phyloP scores from a whole-genome alignment of 805 yeast species.

The Spathaspora arborariae region DNA sequence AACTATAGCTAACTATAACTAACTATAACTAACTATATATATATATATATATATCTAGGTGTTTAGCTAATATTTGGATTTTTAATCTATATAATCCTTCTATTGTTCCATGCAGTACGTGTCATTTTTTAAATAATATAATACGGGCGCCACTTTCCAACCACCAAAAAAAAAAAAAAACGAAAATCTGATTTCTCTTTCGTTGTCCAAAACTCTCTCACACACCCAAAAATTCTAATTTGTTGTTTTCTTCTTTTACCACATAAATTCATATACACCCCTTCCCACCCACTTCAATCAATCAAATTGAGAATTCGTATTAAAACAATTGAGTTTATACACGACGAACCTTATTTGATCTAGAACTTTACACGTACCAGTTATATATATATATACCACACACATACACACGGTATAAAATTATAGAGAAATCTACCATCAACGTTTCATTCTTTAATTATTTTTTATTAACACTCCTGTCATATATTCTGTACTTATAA shows the following conservation, averaged over 20 bases:
- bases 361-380: not conserved
- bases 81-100: too few species aligned
- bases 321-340: not conserved
- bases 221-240: conserved; percentile 6
- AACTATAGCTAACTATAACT: not conserved
- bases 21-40: not conserved
- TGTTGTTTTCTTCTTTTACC: conserved; percentile 7
- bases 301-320: not conserved
- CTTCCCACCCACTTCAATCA: not conserved
- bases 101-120: not conserved
- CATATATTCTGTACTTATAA: not conserved
- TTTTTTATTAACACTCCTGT: not conserved
- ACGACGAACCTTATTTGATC: not conserved
- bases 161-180: not conserved
- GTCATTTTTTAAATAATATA: not conserved
- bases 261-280: not conserved
- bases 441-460: not conserved
- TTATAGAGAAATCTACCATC: not conserved
- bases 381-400: not conserved
- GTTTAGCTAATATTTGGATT: too few species aligned
- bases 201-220: conserved; percentile 1
- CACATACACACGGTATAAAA: not conserved
- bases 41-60: not conserved
- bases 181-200: not conserved
- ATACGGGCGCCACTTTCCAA: not conserved